phyloP scores from a whole-genome alignment of 305 asterid species.

The Plantago coronopus region DNA sequence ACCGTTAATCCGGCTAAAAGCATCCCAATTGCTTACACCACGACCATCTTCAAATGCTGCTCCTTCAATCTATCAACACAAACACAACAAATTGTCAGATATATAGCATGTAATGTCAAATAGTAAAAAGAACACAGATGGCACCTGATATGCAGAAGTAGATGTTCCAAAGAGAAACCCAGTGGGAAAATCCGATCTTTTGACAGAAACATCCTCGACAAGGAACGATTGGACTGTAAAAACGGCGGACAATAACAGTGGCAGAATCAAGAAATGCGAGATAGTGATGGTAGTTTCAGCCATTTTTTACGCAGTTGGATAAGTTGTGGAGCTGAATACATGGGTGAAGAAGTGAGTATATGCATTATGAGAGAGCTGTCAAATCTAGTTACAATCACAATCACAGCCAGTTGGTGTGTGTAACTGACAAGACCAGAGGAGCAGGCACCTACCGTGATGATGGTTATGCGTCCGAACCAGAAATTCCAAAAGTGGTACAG shows the following conservation, averaged over 20 bases:
- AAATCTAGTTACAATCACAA: too few relatives aligned
- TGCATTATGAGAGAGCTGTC: too few relatives aligned
- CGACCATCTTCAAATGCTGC: conserved; percentile 67
- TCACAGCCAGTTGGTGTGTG: too few relatives aligned
- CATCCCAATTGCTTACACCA: conserved; percentile 70
- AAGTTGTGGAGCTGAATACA: too few relatives aligned
- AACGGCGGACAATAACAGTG: conserved; percentile 8
- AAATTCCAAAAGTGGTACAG: too few relatives aligned
- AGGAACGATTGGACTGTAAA: conserved; percentile 20
- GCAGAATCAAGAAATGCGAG: conserved; percentile 5
- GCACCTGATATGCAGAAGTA: conserved; percentile 76
- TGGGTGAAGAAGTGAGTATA: too few relatives aligned
- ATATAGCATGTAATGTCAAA: neutral
- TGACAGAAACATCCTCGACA: conserved; percentile 21
- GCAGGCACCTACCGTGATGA: too few relatives aligned
- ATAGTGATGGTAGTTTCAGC: too few relatives aligned
- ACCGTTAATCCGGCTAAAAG: conserved; percentile 46
- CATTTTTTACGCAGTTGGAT: too few relatives aligned
- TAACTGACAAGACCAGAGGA: too few relatives aligned
- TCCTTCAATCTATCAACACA: conserved; percentile 59
- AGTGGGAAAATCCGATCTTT: conserved; percentile 54
- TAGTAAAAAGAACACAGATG: neutral
- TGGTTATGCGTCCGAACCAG: too few relatives aligned
- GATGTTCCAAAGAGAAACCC: conserved; percentile 74
- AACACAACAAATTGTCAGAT: neutral